Base-by-base conservation (phyloP, 2,329 filamentous ascomycete species). In the Pyrenophora seminiperda region DNA sequence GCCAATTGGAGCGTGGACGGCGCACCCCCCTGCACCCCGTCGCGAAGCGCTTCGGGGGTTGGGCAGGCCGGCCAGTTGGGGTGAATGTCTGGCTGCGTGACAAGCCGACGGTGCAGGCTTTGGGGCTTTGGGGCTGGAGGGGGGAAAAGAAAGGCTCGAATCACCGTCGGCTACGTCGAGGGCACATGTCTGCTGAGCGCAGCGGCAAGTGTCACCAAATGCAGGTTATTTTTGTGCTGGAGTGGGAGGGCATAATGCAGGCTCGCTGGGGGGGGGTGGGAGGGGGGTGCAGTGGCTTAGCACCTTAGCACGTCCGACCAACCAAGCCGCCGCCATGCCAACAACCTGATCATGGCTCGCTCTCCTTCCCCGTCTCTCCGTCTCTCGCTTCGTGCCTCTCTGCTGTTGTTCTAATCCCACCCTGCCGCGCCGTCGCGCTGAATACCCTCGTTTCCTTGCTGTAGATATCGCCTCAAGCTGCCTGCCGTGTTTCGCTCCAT, bases 171-270 rank as follows among this genome's bases (percentile, higher is more conserved):
- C 43, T 24, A 17, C 37, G 30, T 40, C 36, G 15, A 31, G 50
- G 33, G 20, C 36, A 20, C 14, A 42, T 27, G 49, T 32, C 46
- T 48, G 56, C 44, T 53, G 51, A 51, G 49, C 50, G 56, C 51
- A 52, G 48, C 50, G 40, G 45, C 54, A 43, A 62, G 62, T 63
- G 61, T 63, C 59, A 63, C 61, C 54, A 57, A 60, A 49, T 44
- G 41, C 47, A 53, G 20, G 61, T 61, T 65, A 65, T 65, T 65
- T 65, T 61, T 61, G 61, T 59, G 59, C 56, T 47, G 45, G 47
- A 41, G 41, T 43, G 42, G 45, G 47, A 41, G 41, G 45, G 42
- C 54, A 60, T 59, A 44, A 53, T 59, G 53, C 50, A 47, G 29
- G 41, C 49, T 41, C 27, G 34, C 15, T 33, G 32, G 41, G 20